These are phyloP conservation scores for Blepharisma undulans DNA, from an alignment of 169 alveolate species.

Conservation along the genomic window DNA sequence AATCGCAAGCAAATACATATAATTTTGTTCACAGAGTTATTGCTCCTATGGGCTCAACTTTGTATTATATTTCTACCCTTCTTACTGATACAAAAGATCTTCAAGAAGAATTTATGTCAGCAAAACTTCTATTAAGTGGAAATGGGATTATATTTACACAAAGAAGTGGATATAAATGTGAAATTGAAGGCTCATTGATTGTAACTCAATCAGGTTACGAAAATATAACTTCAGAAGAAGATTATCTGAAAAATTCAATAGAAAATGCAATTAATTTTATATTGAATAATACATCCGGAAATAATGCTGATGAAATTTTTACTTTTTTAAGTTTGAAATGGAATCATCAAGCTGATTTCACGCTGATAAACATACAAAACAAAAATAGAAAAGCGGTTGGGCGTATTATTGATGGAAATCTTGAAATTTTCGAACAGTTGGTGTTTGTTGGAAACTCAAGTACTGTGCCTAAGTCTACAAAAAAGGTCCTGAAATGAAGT, in stretches of 20 bases:
- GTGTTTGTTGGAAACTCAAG: neutral
- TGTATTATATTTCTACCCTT: neutral
- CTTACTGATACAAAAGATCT: neutral
- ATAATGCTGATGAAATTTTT: neutral
- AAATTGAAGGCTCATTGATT: neutral
- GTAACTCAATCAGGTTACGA: neutral
- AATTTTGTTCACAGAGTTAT: neutral
- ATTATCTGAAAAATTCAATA: neutral
- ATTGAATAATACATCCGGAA: neutral
- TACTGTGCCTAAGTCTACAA: neutral
- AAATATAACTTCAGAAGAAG: neutral
- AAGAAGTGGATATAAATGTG: neutral
- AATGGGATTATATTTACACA: neutral
- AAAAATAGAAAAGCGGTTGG: neutral
- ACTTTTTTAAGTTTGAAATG: neutral
- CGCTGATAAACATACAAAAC: neutral
- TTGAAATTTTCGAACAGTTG: neutral
- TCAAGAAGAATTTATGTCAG: neutral
- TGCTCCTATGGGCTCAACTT: neutral
- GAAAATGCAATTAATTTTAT: neutral
- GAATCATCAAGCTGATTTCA: neutral
- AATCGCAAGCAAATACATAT: neutral
- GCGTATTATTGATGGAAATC: neutral
- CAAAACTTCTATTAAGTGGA: neutral
- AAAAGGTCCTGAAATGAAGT: neutral